Evolutionary conservation across 73 alveolate species (phyloP), one percentile per base, ranked within the genome.

Genomic region (Paramecium tetraurelia): DNA sequence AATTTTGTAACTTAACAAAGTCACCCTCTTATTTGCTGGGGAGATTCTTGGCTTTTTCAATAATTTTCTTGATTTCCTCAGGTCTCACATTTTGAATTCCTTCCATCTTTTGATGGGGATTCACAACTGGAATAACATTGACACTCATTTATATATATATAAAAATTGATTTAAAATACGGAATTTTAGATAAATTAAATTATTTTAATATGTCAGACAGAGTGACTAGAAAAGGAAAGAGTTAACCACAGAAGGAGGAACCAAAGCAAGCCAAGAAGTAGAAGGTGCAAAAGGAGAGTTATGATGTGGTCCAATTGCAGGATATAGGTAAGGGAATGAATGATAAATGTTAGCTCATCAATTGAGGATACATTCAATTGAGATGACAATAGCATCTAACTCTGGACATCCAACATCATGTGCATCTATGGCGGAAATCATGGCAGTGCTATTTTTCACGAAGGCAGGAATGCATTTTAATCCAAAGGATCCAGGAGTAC

Each of bases 381-480:
- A 93, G 85, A 89, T 95, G 96, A 94, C 97, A 43, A 38, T 72
- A 6, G 97, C 98, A 20, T 83, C 97, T 1, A 92, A 85, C 75
- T 92, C 96, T 44, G 98, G 98, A 36, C 95, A 93, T 59, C 97
- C 98, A 10, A 95, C 98, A 18, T 70, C 95, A 18, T 94, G 97
- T 69, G 59, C 96, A 18, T 95, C 98, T 8, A 89, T 95, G 94
- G 97, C 97, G 76, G 98, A 95, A 53, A 24, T 95, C 31, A 88
- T 95, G 76, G 85, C 97, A 11, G 95, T 92, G 16, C 57, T 95
- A 92, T 95, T 95, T 85, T 95, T 95, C 96, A 94, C 95, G 63
- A 95, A 95, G 36, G 68, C 92, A 31, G 98, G 98, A 33, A 92
- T 92, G 95, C 92, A 58, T 8, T 80, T 24, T 29, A 36, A 48